Conservation (phyloP, 208 protist species). For the Endotrypanum monterogeii region DNA sequence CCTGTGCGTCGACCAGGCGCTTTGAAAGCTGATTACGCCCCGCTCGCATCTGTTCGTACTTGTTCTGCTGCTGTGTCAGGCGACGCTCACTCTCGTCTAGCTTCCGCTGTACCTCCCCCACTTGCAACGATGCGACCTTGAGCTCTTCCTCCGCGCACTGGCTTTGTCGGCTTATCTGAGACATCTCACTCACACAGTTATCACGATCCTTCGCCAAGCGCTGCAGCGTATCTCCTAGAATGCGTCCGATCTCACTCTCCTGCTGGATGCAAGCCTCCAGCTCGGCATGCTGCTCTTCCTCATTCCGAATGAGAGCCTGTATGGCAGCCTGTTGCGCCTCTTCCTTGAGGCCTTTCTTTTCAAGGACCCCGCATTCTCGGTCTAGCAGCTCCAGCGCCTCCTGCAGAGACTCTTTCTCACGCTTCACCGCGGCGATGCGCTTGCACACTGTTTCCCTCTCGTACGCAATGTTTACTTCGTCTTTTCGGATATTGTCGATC, state of each 20-base stretch:
- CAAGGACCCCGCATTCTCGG: conserved; percentile 63
- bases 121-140: conserved; percentile 84
- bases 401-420: conserved; percentile 63
- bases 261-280: conserved; percentile 57
- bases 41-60: conserved; percentile 94
- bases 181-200: conserved; percentile 84
- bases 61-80: conserved; percentile 75
- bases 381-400: conserved; percentile 66
- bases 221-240: conserved; percentile 60
- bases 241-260: conserved; percentile 56
- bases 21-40: conserved; percentile 98
- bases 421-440: conserved; percentile 62
- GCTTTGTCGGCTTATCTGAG: conserved; percentile 87
- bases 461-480: conserved; percentile 74
- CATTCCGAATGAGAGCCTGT: conserved; percentile 81
- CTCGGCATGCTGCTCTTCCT: conserved; percentile 72
- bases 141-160: conserved; percentile 91
- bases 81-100: conserved; percentile 92
- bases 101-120: conserved; percentile 95
- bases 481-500: conserved; percentile 78
- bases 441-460: conserved; percentile 70
- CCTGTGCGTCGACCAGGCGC: conserved; percentile 96
- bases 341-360: conserved; percentile 75
- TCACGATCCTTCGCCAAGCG: conserved; percentile 93
- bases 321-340: conserved; percentile 61